Conservation (phyloP, 352 stramenopile genomes). For the Plasmopara viticola region DNA sequence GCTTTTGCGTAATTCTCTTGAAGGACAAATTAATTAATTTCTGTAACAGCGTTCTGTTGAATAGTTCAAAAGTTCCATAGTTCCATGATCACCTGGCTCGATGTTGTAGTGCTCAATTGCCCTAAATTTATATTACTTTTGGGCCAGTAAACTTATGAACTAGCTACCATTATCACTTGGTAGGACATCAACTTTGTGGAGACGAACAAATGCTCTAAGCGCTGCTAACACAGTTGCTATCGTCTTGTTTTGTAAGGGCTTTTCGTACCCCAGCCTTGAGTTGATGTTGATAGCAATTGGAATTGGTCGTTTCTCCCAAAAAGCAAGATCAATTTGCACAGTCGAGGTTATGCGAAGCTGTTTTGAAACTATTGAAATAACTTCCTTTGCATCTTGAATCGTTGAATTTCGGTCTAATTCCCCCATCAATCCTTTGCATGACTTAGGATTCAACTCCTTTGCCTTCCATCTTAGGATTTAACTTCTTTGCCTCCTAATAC, state of each 20-base stretch:
- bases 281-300: constrained; percentile 30
- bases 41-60: neutral
- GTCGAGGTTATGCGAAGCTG: neutral
- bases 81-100: constrained; percentile 1
- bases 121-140: neutral
- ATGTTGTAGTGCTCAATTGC: constrained; percentile 1
- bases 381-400: neutral
- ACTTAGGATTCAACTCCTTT: constrained; percentile 1
- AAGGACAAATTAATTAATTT: neutral
- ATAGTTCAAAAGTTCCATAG: neutral
- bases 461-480: constrained; percentile 3
- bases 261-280: constrained; percentile 30
- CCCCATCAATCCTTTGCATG: neutral
- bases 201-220: constrained; percentile 14
- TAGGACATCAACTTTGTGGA: neutral
- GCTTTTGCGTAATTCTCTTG: constrained; percentile 1
- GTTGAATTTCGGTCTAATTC: neutral
- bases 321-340: constrained; percentile 1
- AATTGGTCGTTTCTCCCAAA: constrained; percentile 1
- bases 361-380: neutral
- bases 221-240: constrained; percentile 8
- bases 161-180: neutral
- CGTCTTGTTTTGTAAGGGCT: constrained; percentile 30
- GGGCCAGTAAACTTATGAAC: neutral
- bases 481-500: constrained; percentile 2